A percentile compares a stretch with the other conserved stretches of the same genome.
Conservation (phyloP, 1,284 basidiomycete species). For the Golubevia sp. region DNA sequence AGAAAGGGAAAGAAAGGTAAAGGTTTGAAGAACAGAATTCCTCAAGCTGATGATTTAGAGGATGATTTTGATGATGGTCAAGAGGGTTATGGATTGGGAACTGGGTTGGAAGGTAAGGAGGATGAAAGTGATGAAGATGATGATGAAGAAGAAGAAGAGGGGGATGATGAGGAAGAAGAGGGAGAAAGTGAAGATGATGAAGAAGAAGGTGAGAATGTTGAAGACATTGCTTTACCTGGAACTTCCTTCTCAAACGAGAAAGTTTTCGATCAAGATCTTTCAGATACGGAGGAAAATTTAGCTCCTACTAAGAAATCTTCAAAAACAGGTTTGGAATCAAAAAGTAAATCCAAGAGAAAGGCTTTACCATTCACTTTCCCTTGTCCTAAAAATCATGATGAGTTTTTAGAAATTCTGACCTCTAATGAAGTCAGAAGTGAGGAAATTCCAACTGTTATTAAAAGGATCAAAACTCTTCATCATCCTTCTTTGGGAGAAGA, state of each 20-base stretch:
- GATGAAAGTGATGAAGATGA: conserved; percentile 15
- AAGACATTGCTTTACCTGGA: conserved; percentile 11
- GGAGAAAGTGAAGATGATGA: conserved; percentile 49
- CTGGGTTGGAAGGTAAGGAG: conserved; percentile 17
- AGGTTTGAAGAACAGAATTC: conserved; percentile 65
- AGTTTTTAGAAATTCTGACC: conserved; percentile 75
- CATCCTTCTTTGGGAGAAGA: conserved; percentile 87
- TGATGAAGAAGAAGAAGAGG: conserved; percentile 28
- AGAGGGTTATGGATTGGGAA: conserved; percentile 45
- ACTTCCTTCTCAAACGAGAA: neutral
- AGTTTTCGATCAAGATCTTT: neutral
- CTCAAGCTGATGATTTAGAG: conserved; percentile 80
- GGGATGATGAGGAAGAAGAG: conserved; percentile 5
- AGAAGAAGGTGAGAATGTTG: conserved; percentile 51
- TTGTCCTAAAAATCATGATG: conserved; percentile 82
- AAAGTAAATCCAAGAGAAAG: conserved; percentile 7
- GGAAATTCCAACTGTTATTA: conserved; percentile 80
- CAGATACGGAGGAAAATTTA: neutral
- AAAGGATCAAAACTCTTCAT: conserved; percentile 87
- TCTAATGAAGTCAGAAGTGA: conserved; percentile 36
- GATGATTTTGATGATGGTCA: conserved; percentile 73
- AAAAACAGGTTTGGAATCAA: conserved; percentile 47
- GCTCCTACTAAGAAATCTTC: conserved; percentile 25
- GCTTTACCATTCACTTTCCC: conserved; percentile 84
- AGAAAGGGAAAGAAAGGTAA: conserved; percentile 57